These are phyloP conservation scores for Hypholoma fasciculare DNA, from an alignment of 768 basidiomycete species.

Conservation along the genomic window DNA sequence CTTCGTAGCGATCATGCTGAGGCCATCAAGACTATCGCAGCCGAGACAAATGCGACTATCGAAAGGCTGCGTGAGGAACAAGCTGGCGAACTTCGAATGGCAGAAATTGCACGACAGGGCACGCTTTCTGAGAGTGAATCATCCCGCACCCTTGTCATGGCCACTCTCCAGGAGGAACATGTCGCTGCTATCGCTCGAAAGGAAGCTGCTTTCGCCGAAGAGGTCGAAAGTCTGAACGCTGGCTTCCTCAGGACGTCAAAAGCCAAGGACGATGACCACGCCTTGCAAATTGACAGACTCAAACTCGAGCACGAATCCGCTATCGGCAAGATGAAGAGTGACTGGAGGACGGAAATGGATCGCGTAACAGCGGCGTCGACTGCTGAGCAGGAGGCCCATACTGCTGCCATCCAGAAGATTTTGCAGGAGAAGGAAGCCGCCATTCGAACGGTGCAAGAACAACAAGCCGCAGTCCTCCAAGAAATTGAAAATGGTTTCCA, in stretches of 20 bases:
- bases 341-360: slow-evolving; percentile 52
- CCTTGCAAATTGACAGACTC: slow-evolving; percentile 57
- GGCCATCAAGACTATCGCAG: slow-evolving; percentile 58
- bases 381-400: slow-evolving; percentile 44
- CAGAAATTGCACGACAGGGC: slow-evolving; percentile 75
- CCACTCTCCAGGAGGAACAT: slow-evolving; percentile 74
- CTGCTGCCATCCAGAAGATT: slow-evolving; percentile 29
- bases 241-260: slow-evolving; percentile 58
- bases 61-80: slow-evolving; percentile 79
- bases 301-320: slow-evolving; percentile 58
- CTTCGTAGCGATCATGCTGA: slow-evolving; percentile 73
- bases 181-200: slow-evolving; percentile 62
- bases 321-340: slow-evolving; percentile 52
- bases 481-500: slow-evolving; percentile 59
- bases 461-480: slow-evolving; percentile 53
- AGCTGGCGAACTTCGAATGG: slow-evolving; percentile 67
- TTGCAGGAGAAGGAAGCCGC: slow-evolving; percentile 51
- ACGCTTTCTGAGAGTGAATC: slow-evolving; percentile 75
- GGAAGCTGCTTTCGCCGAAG: slow-evolving; percentile 63
- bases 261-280: slow-evolving; percentile 62
- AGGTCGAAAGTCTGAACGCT: slow-evolving; percentile 63
- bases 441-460: slow-evolving; percentile 47
- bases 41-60: slow-evolving; percentile 60
- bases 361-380: slow-evolving; percentile 42
- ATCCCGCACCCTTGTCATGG: slow-evolving; percentile 58